Conservation (phyloP, 768 basidiomycete species). For the Fomitopsis pulvina region DNA sequence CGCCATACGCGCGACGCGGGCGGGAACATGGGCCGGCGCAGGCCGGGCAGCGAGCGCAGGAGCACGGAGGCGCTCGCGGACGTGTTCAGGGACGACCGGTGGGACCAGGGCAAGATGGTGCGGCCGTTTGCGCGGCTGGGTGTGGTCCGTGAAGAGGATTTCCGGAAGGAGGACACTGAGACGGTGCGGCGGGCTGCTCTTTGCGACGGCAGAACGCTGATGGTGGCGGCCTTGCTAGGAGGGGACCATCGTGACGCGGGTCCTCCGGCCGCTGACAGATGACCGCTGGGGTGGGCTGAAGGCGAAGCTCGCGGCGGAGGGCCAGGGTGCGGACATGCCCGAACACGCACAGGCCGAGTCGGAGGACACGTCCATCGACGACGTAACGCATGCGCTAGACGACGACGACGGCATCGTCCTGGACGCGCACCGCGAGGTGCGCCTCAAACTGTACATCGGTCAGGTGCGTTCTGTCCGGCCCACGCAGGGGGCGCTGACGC, state of each 20-base stretch:
- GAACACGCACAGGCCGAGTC: slow-evolving; percentile 21
- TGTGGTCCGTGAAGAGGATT: slow-evolving; percentile 23
- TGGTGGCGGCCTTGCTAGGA: slow-evolving; percentile 23
- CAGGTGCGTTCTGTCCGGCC: slow-evolving; percentile 34
- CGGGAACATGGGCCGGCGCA: slow-evolving; percentile 31
- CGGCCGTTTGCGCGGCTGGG: slow-evolving; percentile 64
- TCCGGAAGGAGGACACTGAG: slow-evolving; percentile 28
- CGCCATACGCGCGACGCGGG: slow-evolving; percentile 37
- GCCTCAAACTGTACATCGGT: slow-evolving; percentile 67
- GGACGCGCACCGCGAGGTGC: slow-evolving; percentile 60
- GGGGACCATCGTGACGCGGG: slow-evolving; percentile 36
- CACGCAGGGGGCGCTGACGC: slow-evolving; percentile 3
- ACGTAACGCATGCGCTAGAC: slow-evolving; percentile 27
- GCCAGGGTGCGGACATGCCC: slow-evolving; percentile 13
- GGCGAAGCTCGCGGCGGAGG: slow-evolving; percentile 30
- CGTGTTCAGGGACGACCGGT: slow-evolving; percentile 46
- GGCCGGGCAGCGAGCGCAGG: slow-evolving; percentile 28
- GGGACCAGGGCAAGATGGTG: slow-evolving; percentile 80
- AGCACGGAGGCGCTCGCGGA: slow-evolving; percentile 32
- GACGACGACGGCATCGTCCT: slow-evolving; percentile 44
- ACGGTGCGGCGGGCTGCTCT: slow-evolving; percentile 23
- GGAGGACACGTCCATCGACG: slow-evolving; percentile 40
- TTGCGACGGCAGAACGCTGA: not conserved
- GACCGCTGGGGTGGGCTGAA: slow-evolving; percentile 36
- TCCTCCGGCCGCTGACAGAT: slow-evolving; percentile 39